Percentiles rank a stretch among this genome's conserved stretches.
Evolutionary conservation across 2,329 filamentous ascomycete species (phyloP).

Genomic region (Colletotrichum godetiae): DNA sequence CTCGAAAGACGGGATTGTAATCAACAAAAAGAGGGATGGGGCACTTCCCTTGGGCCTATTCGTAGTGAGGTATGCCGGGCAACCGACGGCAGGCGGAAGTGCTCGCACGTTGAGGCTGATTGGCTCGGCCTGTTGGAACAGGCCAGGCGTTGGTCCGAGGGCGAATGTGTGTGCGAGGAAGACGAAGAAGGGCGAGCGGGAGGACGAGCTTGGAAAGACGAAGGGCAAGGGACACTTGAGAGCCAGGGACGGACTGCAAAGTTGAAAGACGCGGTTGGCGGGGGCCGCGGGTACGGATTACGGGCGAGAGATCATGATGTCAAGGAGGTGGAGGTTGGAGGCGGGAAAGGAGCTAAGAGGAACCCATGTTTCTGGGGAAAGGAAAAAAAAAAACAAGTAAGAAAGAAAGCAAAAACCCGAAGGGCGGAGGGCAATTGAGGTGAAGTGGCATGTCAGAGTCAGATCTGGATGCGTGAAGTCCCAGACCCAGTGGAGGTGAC

Average conservation of each 20-base stretch:
- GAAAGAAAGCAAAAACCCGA: neutral
- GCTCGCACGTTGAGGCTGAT: conserved; percentile 1
- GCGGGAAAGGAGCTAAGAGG: neutral
- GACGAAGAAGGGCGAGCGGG: neutral
- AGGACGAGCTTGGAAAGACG: neutral
- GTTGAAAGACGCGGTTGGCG: neutral
- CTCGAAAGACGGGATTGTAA: conserved; percentile 3
- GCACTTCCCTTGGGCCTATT: neutral
- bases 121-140: conserved; percentile 24
- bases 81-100: neutral
- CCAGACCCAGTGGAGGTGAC: neutral
- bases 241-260: conserved; percentile 15
- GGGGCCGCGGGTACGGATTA: conserved; percentile 11
- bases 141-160: conserved; percentile 24
- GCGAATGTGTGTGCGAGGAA: conserved; percentile 6
- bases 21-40: neutral
- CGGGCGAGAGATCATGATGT: neutral
- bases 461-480: neutral
- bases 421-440: neutral
- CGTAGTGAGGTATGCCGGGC: neutral
- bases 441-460: conserved; percentile 9
- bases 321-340: neutral
- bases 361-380: conserved; percentile 14
- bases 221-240: neutral
- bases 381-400: neutral